phyloP scores from a whole-genome alignment of 2,329 filamentous ascomycete species.

The Orbilia ellipsospora region DNA sequence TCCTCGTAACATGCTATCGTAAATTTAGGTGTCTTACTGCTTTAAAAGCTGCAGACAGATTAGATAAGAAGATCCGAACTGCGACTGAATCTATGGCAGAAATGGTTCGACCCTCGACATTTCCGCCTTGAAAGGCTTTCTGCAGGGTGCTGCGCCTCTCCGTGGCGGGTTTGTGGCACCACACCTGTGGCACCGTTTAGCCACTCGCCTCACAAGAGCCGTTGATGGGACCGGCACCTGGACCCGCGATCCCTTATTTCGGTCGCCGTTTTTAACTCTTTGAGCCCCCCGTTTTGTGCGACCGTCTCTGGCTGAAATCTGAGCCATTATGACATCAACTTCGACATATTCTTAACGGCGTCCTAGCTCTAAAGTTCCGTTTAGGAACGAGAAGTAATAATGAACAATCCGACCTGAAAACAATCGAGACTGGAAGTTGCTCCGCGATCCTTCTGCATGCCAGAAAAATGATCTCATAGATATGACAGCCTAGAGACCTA shows the following conservation, averaged over 20 bases:
- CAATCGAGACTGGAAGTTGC: conserved; percentile 43
- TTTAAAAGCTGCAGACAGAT: conserved; percentile 12
- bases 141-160: conserved; percentile 52
- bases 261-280: conserved; percentile 37
- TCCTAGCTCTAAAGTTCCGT: not conserved
- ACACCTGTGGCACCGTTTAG: conserved; percentile 21
- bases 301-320: conserved; percentile 38
- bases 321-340: conserved; percentile 42
- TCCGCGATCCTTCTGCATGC: conserved; percentile 36
- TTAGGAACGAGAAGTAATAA: not conserved
- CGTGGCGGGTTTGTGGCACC: conserved; percentile 43
- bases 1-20: too few species aligned
- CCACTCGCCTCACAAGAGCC: conserved; percentile 1
- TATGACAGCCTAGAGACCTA: conserved; percentile 7
- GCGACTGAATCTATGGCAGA: conserved; percentile 24
- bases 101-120: conserved; percentile 29
- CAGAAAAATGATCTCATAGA: conserved; percentile 13
- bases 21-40: too few species aligned
- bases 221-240: too few species aligned
- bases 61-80: conserved; percentile 54
- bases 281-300: conserved; percentile 5
- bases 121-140: conserved; percentile 53
- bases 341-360: conserved; percentile 2
- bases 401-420: too few species aligned
- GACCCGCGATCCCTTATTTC: conserved; percentile 5